Percentiles rank a stretch among this genome's conserved stretches.
These are phyloP conservation scores for Alternaria incomplexa DNA, from an alignment of 2,329 filamentous ascomycete genomes.

Conservation along the genomic window DNA sequence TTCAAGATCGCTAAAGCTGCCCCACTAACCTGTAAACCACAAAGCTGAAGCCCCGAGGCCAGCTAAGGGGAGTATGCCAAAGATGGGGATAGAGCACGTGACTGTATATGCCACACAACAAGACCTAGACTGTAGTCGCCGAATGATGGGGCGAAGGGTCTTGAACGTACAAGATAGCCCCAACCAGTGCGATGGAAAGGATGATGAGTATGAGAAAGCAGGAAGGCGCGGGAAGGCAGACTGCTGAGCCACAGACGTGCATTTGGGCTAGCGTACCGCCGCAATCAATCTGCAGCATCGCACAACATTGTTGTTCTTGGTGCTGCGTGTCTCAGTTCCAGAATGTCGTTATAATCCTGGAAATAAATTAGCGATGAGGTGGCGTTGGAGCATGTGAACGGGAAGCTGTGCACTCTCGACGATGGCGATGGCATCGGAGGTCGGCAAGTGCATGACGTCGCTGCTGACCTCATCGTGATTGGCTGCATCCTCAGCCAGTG, in stretches of 20 bases:
- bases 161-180: not conserved
- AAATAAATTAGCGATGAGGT: not conserved
- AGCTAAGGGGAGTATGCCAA: not conserved
- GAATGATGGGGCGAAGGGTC: not conserved
- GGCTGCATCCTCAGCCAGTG: not conserved
- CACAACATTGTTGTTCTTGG: not conserved
- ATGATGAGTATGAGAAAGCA: not conserved
- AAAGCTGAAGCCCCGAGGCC: not conserved
- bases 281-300: not conserved
- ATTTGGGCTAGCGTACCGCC: not conserved
- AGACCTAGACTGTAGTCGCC: not conserved
- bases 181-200: not conserved
- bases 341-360: rapidly evolving
- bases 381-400: not conserved
- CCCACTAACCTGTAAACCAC: not conserved
- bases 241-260: not conserved
- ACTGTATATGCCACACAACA: not conserved
- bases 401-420: not conserved
- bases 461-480: not conserved
- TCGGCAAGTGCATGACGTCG: not conserved
- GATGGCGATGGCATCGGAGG: not conserved
- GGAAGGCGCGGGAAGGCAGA: not conserved
- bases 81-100: not conserved
- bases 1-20: not conserved
- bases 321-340: not conserved